phyloP scores from a whole-genome alignment of 2,329 filamentous ascomycete genomes.

The Harringtonia lauricola region DNA sequence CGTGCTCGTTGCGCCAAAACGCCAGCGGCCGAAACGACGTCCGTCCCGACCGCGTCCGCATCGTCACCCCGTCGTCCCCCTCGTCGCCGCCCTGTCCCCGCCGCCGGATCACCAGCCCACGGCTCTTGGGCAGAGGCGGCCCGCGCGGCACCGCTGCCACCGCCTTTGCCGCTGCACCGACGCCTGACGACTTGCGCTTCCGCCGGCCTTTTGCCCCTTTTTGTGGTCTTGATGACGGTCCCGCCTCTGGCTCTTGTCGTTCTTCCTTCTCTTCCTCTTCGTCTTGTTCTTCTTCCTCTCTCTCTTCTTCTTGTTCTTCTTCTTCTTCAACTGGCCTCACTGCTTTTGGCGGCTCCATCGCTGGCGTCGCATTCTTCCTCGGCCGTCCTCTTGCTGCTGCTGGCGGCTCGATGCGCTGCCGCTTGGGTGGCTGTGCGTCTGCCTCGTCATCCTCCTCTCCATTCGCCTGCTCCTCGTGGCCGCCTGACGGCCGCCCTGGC shows the following conservation, averaged over 20 bases:
- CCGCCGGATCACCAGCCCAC: conserved; percentile 41
- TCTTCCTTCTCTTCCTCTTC: conserved; percentile 15
- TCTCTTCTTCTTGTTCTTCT: not conserved
- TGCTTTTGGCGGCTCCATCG: not conserved
- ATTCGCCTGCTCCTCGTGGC: not conserved
- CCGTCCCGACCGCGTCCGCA: conserved; percentile 64
- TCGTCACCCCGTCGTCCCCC: conserved; percentile 31
- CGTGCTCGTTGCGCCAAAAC: conserved; percentile 78
- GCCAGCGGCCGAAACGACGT: conserved; percentile 68
- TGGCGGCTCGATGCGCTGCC: conserved; percentile 7
- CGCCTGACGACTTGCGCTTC: conserved; percentile 28
- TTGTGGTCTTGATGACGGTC: conserved; percentile 8
- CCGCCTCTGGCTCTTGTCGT: not conserved
- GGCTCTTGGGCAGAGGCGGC: conserved; percentile 42
- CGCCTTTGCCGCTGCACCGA: conserved; percentile 33
- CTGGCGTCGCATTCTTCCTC: conserved; percentile 11
- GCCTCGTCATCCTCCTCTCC: not conserved
- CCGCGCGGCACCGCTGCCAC: conserved; percentile 36
- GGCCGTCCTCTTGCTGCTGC: conserved; percentile 11
- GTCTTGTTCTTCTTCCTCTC: conserved; percentile 1
- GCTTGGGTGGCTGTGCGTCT: not conserved
- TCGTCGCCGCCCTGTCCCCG: conserved; percentile 25
- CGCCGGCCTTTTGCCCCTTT: conserved; percentile 17
- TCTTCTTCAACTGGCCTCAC: too few relatives aligned
- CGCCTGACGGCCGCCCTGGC: too few relatives aligned